A percentile compares a stretch with the other conserved stretches of the same genome.
These are phyloP conservation scores for Conticribra guillardii DNA, from an alignment of 108 stramenopile species.

Conservation along the genomic window DNA sequence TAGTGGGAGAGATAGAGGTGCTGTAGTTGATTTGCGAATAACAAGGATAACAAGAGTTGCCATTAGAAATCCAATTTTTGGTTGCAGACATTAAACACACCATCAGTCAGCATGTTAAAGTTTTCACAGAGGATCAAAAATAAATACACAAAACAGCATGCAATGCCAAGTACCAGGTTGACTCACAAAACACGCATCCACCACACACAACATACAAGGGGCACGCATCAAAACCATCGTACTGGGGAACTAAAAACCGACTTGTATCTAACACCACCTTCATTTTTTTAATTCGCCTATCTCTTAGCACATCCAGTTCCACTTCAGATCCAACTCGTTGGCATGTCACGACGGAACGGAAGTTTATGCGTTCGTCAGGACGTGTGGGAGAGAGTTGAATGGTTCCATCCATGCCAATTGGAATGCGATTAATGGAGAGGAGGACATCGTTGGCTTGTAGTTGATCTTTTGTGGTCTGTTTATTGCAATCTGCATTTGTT, in stretches of 20 bases:
- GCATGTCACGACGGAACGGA: conserved; percentile 38
- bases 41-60: no score
- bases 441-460: conserved; percentile 50
- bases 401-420: conserved; percentile 50
- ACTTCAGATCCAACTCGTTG: conserved; percentile 36
- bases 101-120: no score
- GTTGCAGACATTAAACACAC: no score
- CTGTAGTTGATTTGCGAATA: not conserved
- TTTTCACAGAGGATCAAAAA: no score
- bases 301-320: conserved; percentile 30
- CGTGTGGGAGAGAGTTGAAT: conserved; percentile 45
- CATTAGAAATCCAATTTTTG: no score
- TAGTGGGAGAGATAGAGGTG: conserved; percentile 44
- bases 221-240: conserved; percentile 51
- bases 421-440: conserved; percentile 30
- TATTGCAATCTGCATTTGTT: not conserved
- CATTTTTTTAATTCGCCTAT: conserved; percentile 24
- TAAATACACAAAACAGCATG: no score
- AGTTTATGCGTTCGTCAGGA: conserved; percentile 52
- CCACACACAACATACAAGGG: conserved; percentile 49
- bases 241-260: conserved; percentile 42
- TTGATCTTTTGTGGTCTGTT: not conserved
- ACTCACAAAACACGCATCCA: conserved; percentile 50
- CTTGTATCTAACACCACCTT: conserved; percentile 15
- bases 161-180: not conserved